These are phyloP conservation scores for Diplodia seriata DNA, from an alignment of 2,329 filamentous ascomycete genomes.

Conservation along the genomic window DNA sequence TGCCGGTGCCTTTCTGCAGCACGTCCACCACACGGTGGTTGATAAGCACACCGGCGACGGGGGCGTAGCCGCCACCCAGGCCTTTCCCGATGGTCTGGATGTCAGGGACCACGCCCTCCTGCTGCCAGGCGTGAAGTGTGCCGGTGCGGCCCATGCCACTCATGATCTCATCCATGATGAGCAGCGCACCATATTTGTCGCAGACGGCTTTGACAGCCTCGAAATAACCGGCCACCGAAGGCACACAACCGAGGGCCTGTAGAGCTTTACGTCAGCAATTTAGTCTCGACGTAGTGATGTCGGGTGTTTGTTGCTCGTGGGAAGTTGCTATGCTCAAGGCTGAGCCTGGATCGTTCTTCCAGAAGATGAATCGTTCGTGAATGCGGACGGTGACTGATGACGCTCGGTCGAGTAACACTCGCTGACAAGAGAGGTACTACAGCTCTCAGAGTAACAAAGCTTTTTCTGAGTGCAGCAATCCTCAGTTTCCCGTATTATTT, in stretches of 20 bases:
- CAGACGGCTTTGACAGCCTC: constrained; percentile 72
- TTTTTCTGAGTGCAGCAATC: too few species aligned
- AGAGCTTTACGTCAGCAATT: background rate
- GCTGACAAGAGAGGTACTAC: too few species aligned
- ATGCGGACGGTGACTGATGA: too few species aligned
- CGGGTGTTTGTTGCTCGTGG: background rate
- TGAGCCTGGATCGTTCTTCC: too few species aligned
- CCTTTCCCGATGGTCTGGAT: constrained; percentile 72
- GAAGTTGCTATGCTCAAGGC: too few species aligned
- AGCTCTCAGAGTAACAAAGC: too few species aligned
- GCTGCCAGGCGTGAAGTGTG: constrained; percentile 67
- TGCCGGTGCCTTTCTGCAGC: constrained; percentile 53
- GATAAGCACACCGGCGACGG: constrained; percentile 67
- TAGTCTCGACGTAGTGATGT: too few species aligned
- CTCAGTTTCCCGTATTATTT: too few species aligned
- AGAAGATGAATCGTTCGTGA: too few species aligned
- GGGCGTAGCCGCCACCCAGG: constrained; percentile 68
- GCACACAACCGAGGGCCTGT: constrained; percentile 72
- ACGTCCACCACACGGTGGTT: constrained; percentile 59
- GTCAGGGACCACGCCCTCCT: constrained; percentile 66
- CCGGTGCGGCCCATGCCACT: constrained; percentile 68
- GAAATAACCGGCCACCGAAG: constrained; percentile 72
- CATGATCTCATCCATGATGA: constrained; percentile 85
- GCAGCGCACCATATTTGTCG: constrained; percentile 71
- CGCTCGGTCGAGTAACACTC: too few species aligned